Evolutionary conservation across 169 alveolate genomes (phyloP).

Genomic region (Neospora caninum): DNA sequence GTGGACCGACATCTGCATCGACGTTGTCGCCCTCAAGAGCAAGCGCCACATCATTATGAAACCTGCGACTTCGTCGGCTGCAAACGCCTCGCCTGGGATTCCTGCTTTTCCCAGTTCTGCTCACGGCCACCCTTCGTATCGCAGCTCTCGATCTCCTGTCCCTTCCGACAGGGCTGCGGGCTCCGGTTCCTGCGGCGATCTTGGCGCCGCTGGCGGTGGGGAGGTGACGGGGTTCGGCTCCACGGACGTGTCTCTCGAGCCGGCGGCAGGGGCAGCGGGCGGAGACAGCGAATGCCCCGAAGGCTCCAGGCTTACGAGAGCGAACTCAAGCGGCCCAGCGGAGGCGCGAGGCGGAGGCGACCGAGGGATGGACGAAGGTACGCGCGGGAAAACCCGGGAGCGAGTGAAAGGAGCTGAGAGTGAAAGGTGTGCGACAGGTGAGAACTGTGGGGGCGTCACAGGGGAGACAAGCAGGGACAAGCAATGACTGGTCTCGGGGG

Average conservation of each 20-base stretch:
- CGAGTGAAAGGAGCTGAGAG: no score
- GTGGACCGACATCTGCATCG: slow-evolving; percentile 56
- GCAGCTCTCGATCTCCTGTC: neutral
- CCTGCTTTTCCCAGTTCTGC: neutral
- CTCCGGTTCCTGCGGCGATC: neutral
- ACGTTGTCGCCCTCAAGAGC: slow-evolving; percentile 6
- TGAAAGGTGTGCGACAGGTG: no score
- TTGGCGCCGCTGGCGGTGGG: neutral
- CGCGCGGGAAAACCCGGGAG: neutral
- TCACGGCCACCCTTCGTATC: neutral
- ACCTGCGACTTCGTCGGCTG: neutral
- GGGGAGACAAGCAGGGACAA: no score
- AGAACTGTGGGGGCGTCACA: no score
- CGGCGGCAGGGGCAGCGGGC: neutral
- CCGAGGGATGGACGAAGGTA: neutral
- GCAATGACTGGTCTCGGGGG: no score
- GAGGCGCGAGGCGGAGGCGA: no score
- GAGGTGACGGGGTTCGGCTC: neutral
- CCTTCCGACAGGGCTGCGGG: neutral
- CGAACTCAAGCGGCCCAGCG: no score
- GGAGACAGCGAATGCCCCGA: neutral
- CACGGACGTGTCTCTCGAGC: no score
- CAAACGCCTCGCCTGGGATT: neutral
- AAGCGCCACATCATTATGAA: slow-evolving; percentile 25
- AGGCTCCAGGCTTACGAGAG: no score